Base-by-base conservation (phyloP, 2,329 filamentous ascomycete genomes). In the Sclerotinia sclerotiorum region DNA sequence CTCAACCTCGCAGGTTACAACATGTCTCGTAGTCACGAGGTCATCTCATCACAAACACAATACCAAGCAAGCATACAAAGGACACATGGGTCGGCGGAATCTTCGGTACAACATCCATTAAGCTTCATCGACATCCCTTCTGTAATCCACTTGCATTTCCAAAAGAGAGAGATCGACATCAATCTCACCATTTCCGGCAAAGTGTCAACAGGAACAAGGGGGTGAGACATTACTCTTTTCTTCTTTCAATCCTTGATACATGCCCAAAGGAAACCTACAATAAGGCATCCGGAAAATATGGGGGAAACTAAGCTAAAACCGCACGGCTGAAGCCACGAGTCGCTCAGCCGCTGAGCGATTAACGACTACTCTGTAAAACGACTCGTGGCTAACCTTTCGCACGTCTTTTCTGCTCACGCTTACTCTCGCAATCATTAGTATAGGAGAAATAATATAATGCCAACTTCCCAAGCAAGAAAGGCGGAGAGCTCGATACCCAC, bases 201-300 rank as follows among this genome's bases (percentile, higher is more conserved):
- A 51, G 27, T 48, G 39, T 63, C 60, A 63, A 63, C 48, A 63
- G 60, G 60, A 51, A 63, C 46, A 42, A 39, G 60, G 29, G 39
- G 21, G 27, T 63, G 29, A 63, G 46, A 51, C 60, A 63, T 51
- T 63, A 21, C 29, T 51, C 46, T 51, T 51, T 57, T 35, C 44
- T 35, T 51, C 32, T 51, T 24, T 17, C 15, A 3, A 51, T 39
- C 60, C 60, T 15, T 51, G 60, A 49, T 5, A 21, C 29, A 17
- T 39, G 46, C 60, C 46, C 29, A 24, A 24, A 57, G 44, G 39
- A 46, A 60, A 46, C 24, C 17, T 39, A 17, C 46, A 49, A 17
- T 13, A 61, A 61, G 58, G 44, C 48, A 32, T 61, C 27, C 21
- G 44, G 58, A 49, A 60, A 49, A 55, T 49, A 61, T 61, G 44